Evolutionary conservation across 2,329 filamentous ascomycete genomes (phyloP).

Genomic region (Aspergillus sp.): DNA sequence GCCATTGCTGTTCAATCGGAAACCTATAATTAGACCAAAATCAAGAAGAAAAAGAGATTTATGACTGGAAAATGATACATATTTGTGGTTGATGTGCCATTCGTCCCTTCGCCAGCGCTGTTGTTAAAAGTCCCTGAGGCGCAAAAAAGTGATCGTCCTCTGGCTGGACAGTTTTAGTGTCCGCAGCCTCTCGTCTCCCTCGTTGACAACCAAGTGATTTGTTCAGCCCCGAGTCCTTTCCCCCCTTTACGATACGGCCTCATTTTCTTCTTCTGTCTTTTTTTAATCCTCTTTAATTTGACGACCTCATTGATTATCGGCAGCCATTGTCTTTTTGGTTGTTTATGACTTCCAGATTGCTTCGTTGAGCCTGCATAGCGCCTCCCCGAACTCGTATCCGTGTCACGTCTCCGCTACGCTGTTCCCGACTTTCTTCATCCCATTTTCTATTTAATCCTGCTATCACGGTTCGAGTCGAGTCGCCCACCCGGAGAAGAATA

Average conservation of each 20-base stretch:
- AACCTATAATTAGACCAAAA: neutral
- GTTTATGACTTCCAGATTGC: slow-evolving; percentile 16
- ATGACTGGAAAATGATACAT: neutral
- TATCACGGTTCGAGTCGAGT: neutral
- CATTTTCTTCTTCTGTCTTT: neutral
- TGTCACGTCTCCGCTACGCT: slow-evolving; percentile 9
- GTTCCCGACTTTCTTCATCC: neutral
- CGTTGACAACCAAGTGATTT: slow-evolving; percentile 2
- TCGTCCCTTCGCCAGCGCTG: neutral
- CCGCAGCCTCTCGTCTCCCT: neutral
- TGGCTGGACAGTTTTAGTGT: slow-evolving; percentile 1
- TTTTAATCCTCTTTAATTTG: neutral
- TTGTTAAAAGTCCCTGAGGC: neutral
- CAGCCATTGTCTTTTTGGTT: neutral
- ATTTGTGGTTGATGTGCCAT: neutral
- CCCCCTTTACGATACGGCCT: neutral
- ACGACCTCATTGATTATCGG: neutral
- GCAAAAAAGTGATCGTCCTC: slow-evolving; percentile 7
- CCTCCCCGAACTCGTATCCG: slow-evolving; percentile 10
- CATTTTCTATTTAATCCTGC: neutral
- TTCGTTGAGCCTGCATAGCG: slow-evolving; percentile 12
- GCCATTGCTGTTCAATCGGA: neutral
- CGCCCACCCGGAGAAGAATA: neutral
- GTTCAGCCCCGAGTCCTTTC: slow-evolving; percentile 2
- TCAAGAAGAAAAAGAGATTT: neutral